Base-by-base conservation (phyloP, 2,329 filamentous ascomycete species). In the Biscogniauxia sp. region DNA sequence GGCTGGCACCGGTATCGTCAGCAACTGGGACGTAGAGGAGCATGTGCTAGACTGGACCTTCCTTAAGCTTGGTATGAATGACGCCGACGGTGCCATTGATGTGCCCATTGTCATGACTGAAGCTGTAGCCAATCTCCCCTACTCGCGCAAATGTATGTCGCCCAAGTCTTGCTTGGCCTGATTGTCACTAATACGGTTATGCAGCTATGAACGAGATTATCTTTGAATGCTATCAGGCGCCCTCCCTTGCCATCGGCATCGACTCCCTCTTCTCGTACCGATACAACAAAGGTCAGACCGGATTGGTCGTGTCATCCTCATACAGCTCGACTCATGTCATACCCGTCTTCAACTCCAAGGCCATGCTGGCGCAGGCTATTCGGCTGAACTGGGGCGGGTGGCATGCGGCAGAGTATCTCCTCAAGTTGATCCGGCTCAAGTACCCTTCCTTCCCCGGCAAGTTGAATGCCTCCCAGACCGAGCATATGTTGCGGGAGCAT, bases 1-100 rank as follows among this genome's bases (percentile, higher is more conserved):
- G 74, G 85, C 89, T 1, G 93, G 93, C 23, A 94, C 89, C 52
- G 94, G 93, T 65, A 89, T 99, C 54, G 87, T 98, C 62, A 93
- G 92, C 75, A 98, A 98, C 74, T 99, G 96, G 93, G 95, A 99
- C 76, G 93, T 93, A 37, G 93, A 97, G 87, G 95, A 99, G 76
- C 93, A 94, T 61, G 83, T 97, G 5, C 78, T 99, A 53, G 95
- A 99, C 78, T 97, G 97, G 75, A 84, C 93, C 51, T 99, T 99
- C 75, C 82, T 97, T 67, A 98, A 97, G 78, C 79, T 99, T 58
- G 95, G 95, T 4, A 84, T 99, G 68, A 92, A 96, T 66, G 87
- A 87, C 17, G 80, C 81, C 3, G 86, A 89, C 54, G 92, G 91
- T 8, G 81, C 84, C 23, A 87, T 99, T 64, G 92, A 94, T 69